Percentiles rank a stretch among this genome's conserved stretches.
Conservation (phyloP, 1,284 basidiomycete genomes). For the Blastosporella zonata region DNA sequence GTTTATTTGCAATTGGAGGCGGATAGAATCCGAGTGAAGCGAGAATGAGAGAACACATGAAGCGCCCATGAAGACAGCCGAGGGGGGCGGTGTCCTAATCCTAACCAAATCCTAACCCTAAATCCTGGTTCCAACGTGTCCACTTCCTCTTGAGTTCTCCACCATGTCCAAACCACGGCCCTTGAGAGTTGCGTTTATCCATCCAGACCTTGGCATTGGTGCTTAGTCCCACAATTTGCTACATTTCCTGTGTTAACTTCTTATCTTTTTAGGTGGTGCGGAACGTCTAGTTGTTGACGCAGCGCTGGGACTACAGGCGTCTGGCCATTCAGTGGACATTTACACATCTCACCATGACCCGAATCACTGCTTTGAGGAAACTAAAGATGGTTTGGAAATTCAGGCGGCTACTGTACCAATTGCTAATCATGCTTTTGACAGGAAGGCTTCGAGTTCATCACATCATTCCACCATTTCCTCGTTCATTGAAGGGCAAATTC, state of each 20-base stretch:
- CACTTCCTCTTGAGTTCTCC: not conserved
- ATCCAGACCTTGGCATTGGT: constrained; percentile 97
- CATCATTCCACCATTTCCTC: constrained; percentile 75
- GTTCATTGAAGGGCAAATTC: constrained; percentile 72
- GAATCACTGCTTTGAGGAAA: constrained; percentile 86
- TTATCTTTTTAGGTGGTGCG: constrained; percentile 71
- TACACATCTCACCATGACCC: constrained; percentile 94
- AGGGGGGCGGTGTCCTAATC: constrained; percentile 3
- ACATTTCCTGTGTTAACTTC: not conserved
- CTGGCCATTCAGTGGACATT: constrained; percentile 87
- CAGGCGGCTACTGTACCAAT: not conserved
- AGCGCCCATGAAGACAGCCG: too few species aligned
- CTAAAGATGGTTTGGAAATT: constrained; percentile 63
- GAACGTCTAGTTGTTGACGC: constrained; percentile 97
- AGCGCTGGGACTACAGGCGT: constrained; percentile 80
- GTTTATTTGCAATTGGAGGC: too few species aligned
- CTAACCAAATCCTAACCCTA: constrained; percentile 6
- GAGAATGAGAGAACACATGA: too few species aligned
- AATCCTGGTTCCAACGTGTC: constrained; percentile 6
- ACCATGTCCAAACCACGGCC: constrained; percentile 14
- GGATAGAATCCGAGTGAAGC: too few species aligned
- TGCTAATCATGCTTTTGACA: constrained; percentile 28
- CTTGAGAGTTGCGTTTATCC: constrained; percentile 78
- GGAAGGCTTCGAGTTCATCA: constrained; percentile 85
- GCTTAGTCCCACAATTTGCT: constrained; percentile 24